Conservation (phyloP, 495 filamentous ascomycete species). For the Penicillium crystallinum region DNA sequence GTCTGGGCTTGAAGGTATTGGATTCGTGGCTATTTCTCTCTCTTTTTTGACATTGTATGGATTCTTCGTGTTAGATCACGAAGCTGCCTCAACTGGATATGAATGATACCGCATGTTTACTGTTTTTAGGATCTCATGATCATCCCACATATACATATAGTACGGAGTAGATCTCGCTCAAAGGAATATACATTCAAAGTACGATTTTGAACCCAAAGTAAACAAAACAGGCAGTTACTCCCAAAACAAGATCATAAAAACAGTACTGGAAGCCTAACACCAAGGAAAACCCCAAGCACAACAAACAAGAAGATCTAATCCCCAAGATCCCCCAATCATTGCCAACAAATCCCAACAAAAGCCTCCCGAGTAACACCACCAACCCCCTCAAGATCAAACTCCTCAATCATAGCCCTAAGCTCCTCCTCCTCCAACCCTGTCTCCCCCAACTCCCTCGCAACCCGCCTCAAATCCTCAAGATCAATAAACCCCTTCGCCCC, state of each 20-base stretch:
- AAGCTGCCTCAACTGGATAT: neutral
- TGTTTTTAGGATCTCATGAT: neutral
- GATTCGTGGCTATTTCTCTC: too few species aligned
- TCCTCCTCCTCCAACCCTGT: constrained; percentile 86
- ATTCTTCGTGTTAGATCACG: neutral
- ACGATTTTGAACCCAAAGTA: neutral
- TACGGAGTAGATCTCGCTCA: neutral
- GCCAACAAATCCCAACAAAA: constrained; percentile 76
- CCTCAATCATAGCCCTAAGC: constrained; percentile 91
- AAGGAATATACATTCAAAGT: neutral
- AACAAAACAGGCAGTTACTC: neutral
- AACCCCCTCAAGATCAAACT: constrained; percentile 94
- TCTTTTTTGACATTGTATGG: neutral
- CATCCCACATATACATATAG: neutral
- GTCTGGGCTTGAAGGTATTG: neutral
- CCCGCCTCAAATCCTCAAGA: constrained; percentile 75
- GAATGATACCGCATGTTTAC: neutral
- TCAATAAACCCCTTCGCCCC: constrained; percentile 78
- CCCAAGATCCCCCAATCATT: constrained; percentile 23
- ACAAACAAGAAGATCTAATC: constrained; percentile 2
- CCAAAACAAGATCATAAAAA: constrained; percentile 7
- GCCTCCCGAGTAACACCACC: constrained; percentile 85
- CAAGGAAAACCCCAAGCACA: constrained; percentile 10
- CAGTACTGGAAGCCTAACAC: constrained; percentile 9
- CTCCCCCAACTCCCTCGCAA: constrained; percentile 88